Conservation (phyloP, 2,329 filamentous ascomycete species). For the Decorospora gaudefroyi region DNA sequence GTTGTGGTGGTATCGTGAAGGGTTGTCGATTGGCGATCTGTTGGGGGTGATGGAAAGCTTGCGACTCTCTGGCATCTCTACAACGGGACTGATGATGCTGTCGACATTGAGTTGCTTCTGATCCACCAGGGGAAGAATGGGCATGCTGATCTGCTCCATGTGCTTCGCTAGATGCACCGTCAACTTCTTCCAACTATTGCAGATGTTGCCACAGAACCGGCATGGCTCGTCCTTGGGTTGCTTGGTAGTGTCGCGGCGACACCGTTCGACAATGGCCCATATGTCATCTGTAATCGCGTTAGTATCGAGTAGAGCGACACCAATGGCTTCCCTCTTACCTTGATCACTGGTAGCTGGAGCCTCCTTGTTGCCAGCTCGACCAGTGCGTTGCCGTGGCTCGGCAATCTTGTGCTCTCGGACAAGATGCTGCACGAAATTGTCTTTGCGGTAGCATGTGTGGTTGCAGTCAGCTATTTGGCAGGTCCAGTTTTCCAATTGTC, state of each 20-base stretch:
- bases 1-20: conserved; percentile 38
- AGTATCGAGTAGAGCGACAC: conserved; percentile 5
- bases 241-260: conserved; percentile 69
- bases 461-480: conserved; percentile 80
- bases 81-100: conserved; percentile 46
- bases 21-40: conserved; percentile 39
- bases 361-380: conserved; percentile 52
- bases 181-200: conserved; percentile 87
- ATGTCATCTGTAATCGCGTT: conserved; percentile 59
- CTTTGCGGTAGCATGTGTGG: conserved; percentile 82
- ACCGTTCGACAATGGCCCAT: conserved; percentile 77
- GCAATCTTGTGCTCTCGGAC: conserved; percentile 86
- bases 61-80: conserved; percentile 43
- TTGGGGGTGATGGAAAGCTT: conserved; percentile 38
- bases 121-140: conserved; percentile 62
- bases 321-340: conserved; percentile 24
- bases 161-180: conserved; percentile 93
- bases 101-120: conserved; percentile 47
- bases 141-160: conserved; percentile 89
- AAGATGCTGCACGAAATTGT: conserved; percentile 92
- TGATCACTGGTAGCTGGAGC: conserved; percentile 29
- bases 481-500: conserved; percentile 88
- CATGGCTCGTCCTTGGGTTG: conserved; percentile 77
- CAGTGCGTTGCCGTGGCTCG: conserved; percentile 77
- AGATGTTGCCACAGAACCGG: conserved; percentile 81